Evolutionary conservation across 805 yeast genomes (phyloP).

Genomic region (Lipomyces kockii): DNA sequence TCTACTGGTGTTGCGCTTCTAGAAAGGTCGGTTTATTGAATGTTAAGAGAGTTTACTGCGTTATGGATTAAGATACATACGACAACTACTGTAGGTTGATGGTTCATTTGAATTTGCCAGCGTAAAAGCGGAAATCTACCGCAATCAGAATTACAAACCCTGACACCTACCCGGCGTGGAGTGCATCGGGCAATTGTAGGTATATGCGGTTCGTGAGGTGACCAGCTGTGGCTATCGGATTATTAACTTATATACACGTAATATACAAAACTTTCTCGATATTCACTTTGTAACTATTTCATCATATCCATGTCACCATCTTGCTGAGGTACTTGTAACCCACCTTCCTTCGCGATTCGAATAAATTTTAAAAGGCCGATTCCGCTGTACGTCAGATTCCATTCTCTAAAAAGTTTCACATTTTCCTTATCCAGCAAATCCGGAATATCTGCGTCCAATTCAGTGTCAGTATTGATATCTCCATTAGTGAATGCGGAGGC

Average conservation of each 20-base stretch:
- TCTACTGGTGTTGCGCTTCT: background rate
- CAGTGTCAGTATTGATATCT: conserved; percentile 30
- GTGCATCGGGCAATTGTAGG: background rate
- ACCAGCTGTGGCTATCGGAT: background rate
- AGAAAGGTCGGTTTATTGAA: background rate
- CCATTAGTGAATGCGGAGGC: conserved; percentile 33
- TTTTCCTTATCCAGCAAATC: conserved; percentile 66
- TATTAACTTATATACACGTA: background rate
- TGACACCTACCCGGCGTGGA: background rate
- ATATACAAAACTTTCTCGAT: background rate
- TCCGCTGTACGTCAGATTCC: conserved; percentile 88
- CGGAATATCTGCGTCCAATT: conserved; percentile 54
- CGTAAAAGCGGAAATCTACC: background rate
- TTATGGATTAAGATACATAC: too few species aligned
- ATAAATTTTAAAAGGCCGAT: conserved; percentile 63
- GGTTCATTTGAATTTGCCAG: background rate
- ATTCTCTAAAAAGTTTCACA: conserved; percentile 63
- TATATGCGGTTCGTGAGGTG: background rate
- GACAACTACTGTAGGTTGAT: background rate
- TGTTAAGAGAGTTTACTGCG: background rate
- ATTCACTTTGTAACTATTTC: background rate
- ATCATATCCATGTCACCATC: background rate
- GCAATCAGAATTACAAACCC: background rate
- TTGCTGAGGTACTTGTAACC: conserved; percentile 19
- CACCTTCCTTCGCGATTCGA: conserved; percentile 40